phyloP scores from a whole-genome alignment of 306 rosid species.

The Vicia sativa region DNA sequence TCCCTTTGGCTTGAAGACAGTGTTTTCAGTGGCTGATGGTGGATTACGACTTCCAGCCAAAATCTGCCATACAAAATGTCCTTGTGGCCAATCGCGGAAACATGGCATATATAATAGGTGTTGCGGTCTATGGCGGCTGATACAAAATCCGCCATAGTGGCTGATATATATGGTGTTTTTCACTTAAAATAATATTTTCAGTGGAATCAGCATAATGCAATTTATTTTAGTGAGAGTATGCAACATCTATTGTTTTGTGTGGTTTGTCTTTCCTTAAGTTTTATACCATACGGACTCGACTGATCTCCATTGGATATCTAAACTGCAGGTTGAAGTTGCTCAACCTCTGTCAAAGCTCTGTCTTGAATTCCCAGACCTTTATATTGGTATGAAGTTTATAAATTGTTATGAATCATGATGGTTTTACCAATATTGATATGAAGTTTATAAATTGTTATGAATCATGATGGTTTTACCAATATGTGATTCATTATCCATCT shows the following conservation, averaged over 20 bases:
- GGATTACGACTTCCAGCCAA: not conserved
- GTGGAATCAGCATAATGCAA: too few relatives aligned
- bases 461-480: constrained; percentile 20
- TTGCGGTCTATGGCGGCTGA: not conserved
- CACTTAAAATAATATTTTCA: too few relatives aligned
- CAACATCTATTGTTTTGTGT: too few relatives aligned
- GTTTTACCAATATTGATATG: constrained; percentile 52
- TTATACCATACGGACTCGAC: not conserved
- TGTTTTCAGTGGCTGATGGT: not conserved
- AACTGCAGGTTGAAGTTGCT: constrained; percentile 80
- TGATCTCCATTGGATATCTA: constrained; percentile 23
- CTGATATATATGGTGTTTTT: too few relatives aligned
- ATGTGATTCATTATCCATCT: constrained; percentile 26
- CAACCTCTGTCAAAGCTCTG: constrained; percentile 74
- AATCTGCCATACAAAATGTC: not conserved
- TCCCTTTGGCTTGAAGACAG: constrained; percentile 10
- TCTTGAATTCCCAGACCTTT: constrained; percentile 86
- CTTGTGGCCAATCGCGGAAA: not conserved
- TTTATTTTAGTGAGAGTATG: too few relatives aligned
- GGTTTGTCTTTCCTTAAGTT: too few relatives aligned
- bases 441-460: constrained; percentile 29
- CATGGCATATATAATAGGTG: not conserved
- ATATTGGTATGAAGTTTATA: constrained; percentile 62
- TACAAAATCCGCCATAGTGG: not conserved
- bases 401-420: constrained; percentile 21